phyloP scores from a whole-genome alignment of 768 basidiomycete species.

The Mycena floridula region DNA sequence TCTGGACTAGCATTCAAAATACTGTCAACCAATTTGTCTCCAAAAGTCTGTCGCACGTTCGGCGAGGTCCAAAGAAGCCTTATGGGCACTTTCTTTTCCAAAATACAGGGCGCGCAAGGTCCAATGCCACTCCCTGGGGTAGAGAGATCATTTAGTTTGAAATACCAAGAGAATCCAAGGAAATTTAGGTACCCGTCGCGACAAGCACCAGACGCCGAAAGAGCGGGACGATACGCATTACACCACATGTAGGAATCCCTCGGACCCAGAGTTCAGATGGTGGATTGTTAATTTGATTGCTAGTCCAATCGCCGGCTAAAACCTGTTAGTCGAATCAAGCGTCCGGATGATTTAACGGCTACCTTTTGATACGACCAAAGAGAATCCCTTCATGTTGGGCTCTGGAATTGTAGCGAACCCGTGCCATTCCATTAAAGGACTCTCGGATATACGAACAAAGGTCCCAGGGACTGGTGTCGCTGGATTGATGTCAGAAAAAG shows the following conservation, averaged over 20 bases:
- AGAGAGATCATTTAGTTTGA: neutral
- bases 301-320: conserved; percentile 37
- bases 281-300: conserved; percentile 27
- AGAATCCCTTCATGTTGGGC: neutral
- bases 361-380: conserved; percentile 5
- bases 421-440: conserved; percentile 9
- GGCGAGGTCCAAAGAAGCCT: conserved; percentile 34
- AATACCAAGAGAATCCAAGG: too few relatives aligned
- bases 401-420: conserved; percentile 27
- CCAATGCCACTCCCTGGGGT: conserved; percentile 25
- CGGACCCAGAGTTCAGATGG: conserved; percentile 34
- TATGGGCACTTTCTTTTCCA: conserved; percentile 8
- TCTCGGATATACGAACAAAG: conserved; percentile 17
- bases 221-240: conserved; percentile 39
- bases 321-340: conserved; percentile 29
- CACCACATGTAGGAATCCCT: conserved; percentile 29
- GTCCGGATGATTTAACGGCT: conserved; percentile 27
- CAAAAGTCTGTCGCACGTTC: conserved; percentile 35
- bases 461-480: conserved; percentile 17
- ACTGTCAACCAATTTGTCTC: conserved; percentile 33
- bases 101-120: conserved; percentile 29
- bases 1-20: conserved; percentile 27
- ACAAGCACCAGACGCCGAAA: conserved; percentile 48
- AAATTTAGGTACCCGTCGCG: too few relatives aligned
- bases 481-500: neutral